Evolutionary conservation across 2,329 filamentous ascomycete genomes (phyloP).

Genomic region (Aureobasidium sp.): DNA sequence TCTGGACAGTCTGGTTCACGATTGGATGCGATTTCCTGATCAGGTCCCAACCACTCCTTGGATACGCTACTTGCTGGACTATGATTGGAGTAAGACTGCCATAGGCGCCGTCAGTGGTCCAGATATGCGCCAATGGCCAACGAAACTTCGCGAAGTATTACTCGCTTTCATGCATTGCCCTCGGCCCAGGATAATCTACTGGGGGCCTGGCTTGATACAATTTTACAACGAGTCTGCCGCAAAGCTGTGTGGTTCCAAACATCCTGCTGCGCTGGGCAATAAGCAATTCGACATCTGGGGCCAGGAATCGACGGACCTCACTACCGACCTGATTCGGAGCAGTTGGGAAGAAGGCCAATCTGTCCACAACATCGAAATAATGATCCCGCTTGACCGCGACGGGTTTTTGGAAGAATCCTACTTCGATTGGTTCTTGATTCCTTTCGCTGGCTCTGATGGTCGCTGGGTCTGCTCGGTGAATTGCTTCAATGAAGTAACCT

Average conservation of each 20-base stretch:
- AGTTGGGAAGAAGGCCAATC: neutral
- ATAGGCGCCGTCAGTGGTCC: neutral
- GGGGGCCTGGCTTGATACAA: neutral
- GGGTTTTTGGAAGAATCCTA: neutral
- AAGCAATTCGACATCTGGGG: neutral
- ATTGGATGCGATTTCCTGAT: neutral
- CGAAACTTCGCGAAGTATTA: neutral
- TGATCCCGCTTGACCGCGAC: neutral
- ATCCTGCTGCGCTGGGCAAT: neutral
- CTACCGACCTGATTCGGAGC: neutral
- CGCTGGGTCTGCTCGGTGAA: neutral
- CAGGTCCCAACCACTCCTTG: neutral
- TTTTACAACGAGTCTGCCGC: slow-evolving; percentile 4
- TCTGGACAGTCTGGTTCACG: neutral
- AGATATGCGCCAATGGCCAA: slow-evolving; percentile 4
- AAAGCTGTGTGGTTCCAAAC: neutral
- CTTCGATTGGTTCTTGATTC: slow-evolving; percentile 5
- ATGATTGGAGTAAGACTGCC: neutral
- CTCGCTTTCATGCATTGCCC: neutral
- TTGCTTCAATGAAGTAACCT: slow-evolving; percentile 1
- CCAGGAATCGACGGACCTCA: neutral
- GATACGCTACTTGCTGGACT: neutral
- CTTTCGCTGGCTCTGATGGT: neutral
- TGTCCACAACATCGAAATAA: neutral
- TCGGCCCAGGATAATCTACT: neutral